Evolutionary conservation across 129 eudicot species (phyloP), one percentile per base, ranked within the genome.

Genomic region (Chrysanthemum makinoi): DNA sequence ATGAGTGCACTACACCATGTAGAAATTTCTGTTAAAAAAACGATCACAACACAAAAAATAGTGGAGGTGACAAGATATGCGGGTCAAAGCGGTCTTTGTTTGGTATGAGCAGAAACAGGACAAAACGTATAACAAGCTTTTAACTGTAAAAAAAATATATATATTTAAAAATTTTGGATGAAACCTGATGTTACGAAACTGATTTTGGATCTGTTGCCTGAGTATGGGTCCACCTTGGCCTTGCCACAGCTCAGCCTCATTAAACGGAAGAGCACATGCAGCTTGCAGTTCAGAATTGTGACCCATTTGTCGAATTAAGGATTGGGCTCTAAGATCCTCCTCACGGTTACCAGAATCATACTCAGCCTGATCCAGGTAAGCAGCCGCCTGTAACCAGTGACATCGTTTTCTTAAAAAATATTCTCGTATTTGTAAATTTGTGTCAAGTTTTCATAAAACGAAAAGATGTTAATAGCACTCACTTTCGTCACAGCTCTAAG

Each of bases 211-310:
- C 69, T 91, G 92, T 81, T 77, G 96, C 85, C 80, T 91, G 6
- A 91, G 80, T 65, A 82, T 86, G 48, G 97, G 97, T 46, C 97
- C 96, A 77, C 89, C 80, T 82, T 86, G 88, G 51, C 96, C 97
- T 79, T 91, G 86, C 96, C 97, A 91, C 81, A 91, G 50, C 56
- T 88, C 81, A 57, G 96, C 96, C 72, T 91, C 97, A 67, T 91
- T 93, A 75, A 88, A 91, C 11, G 97, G 97, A 79, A 91, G 81
- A 43, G 97, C 89, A 49, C 97, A 91, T 69, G 97, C 97, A 73
- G 90, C 80, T 57, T 81, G 96, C 16, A 91, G 79, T 70, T 86
- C 86, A 22, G 93, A 86, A 74, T 91, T 84, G 81, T 84, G 84
- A 58, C 86, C 84, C 16, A 88, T 62, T 75, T 91, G 87, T 1